These are phyloP conservation scores for Mycena indigotica DNA, from an alignment of 768 basidiomycete genomes.

Conservation along the genomic window DNA sequence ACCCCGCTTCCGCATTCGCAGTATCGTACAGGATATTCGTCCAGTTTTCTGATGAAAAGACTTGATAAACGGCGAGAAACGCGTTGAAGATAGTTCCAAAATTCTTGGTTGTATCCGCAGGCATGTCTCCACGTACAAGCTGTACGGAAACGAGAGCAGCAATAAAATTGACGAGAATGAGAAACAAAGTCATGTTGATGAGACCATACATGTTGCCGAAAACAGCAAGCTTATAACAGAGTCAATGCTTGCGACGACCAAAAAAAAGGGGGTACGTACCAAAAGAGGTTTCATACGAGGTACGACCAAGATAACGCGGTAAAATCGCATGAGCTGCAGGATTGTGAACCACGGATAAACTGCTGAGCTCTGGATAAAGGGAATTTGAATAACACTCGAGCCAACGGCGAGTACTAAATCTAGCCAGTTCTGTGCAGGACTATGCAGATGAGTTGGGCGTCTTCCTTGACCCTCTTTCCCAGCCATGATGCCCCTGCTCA, in stretches of 20 bases:
- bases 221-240: conserved; percentile 53
- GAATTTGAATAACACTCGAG: conserved; percentile 83
- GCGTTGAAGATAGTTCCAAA: conserved; percentile 84
- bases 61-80: conserved; percentile 84
- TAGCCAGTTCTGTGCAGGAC: conserved; percentile 56
- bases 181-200: conserved; percentile 88
- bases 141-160: conserved; percentile 83
- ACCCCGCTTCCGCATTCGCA: conserved; percentile 58
- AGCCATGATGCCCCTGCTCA: not conserved
- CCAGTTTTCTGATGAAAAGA: conserved; percentile 96
- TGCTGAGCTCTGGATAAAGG: conserved; percentile 60
- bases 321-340: conserved; percentile 85
- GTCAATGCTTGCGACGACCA: not conserved
- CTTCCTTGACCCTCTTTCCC: not conserved
- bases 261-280: conserved; percentile 45
- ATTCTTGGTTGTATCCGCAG: conserved; percentile 54
- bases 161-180: conserved; percentile 84
- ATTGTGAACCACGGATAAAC: conserved; percentile 89
- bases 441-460: not conserved
- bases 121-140: conserved; percentile 82
- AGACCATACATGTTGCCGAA: conserved; percentile 93
- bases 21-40: conserved; percentile 69
- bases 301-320: conserved; percentile 86
- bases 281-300: conserved; percentile 89
- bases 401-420: conserved; percentile 77